Conservation (phyloP, 2,329 filamentous ascomycete species). For the Diaporthe sp. region DNA sequence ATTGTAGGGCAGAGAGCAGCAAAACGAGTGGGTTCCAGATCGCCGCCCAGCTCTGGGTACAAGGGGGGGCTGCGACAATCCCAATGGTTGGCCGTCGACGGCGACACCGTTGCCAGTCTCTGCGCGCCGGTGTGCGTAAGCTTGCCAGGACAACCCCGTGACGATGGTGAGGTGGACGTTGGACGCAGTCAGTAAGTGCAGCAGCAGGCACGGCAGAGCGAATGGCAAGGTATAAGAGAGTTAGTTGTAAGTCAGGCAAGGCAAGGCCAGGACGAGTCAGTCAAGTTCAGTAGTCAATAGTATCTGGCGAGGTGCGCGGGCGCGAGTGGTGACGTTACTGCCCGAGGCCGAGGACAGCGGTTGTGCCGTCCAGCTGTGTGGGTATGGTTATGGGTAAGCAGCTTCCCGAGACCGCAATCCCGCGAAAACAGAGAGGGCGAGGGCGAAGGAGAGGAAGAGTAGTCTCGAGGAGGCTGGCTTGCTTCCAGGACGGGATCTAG, state of each 20-base stretch:
- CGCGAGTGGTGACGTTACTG: slow-evolving; percentile 26
- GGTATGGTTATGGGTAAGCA: neutral
- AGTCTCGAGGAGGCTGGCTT: neutral
- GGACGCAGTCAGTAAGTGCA: neutral
- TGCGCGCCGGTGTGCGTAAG: slow-evolving; percentile 1
- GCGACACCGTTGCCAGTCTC: slow-evolving; percentile 24
- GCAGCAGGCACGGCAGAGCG: neutral
- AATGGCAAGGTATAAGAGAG: slow-evolving; percentile 11
- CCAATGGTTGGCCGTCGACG: slow-evolving; percentile 23
- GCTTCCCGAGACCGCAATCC: slow-evolving; percentile 16
- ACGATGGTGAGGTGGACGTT: slow-evolving; percentile 22
- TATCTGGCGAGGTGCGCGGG: slow-evolving; percentile 17
- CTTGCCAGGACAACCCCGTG: slow-evolving; percentile 29
- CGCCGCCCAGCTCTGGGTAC: slow-evolving; percentile 5
- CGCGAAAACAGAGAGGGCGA: neutral
- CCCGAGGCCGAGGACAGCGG: slow-evolving; percentile 20
- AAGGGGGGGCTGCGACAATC: slow-evolving; percentile 33
- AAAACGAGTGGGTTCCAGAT: slow-evolving; percentile 31
- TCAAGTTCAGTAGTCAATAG: neutral
- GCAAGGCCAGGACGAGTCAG: slow-evolving; percentile 7
- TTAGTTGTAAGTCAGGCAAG: neutral
- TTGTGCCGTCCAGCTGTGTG: slow-evolving; percentile 23
- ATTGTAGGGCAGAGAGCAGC: slow-evolving; percentile 20
- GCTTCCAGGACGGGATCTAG: slow-evolving; percentile 22
- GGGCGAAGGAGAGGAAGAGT: neutral